phyloP scores from a whole-genome alignment of 2,329 filamentous ascomycete species.

The Fusarium torulosum region DNA sequence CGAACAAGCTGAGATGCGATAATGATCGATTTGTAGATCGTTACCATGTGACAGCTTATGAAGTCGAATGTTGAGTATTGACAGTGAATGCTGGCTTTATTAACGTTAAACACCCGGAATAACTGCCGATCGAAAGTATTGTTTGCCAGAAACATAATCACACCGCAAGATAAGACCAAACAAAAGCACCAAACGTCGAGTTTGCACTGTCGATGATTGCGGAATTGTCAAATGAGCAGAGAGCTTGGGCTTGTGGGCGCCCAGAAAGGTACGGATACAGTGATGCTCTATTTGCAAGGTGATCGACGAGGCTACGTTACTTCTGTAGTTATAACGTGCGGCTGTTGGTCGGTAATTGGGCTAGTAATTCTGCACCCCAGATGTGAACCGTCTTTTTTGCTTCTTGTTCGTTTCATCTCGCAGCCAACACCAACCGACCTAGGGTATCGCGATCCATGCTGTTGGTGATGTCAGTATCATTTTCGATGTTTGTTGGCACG shows the following conservation, averaged over 20 bases:
- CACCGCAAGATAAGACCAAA: not conserved
- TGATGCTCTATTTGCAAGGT: slow-evolving; percentile 11
- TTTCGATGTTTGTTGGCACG: slow-evolving; percentile 1
- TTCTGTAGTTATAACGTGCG: slow-evolving; percentile 29
- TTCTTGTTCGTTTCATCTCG: not conserved
- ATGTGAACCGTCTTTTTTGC: slow-evolving; percentile 12
- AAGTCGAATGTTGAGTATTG: not conserved
- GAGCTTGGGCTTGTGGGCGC: slow-evolving; percentile 1
- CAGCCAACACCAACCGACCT: not conserved
- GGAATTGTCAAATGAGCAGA: not conserved
- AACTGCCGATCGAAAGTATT: too few relatives aligned
- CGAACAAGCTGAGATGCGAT: not conserved
- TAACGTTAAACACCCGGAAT: too few relatives aligned
- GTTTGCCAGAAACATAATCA: not conserved
- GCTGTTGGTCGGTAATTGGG: slow-evolving; percentile 27
- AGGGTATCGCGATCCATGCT: not conserved
- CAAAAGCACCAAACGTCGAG: not conserved
- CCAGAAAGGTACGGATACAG: not conserved
- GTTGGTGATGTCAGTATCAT: slow-evolving; percentile 9
- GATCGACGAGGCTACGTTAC: slow-evolving; percentile 34
- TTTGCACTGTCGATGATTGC: not conserved
- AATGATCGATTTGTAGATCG: slow-evolving; percentile 2
- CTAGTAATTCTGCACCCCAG: slow-evolving; percentile 13
- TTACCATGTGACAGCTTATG: slow-evolving; percentile 14
- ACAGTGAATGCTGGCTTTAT: not conserved